Base-by-base conservation (phyloP, 2,329 filamentous ascomycete species). In the Aspergillus sp. region DNA sequence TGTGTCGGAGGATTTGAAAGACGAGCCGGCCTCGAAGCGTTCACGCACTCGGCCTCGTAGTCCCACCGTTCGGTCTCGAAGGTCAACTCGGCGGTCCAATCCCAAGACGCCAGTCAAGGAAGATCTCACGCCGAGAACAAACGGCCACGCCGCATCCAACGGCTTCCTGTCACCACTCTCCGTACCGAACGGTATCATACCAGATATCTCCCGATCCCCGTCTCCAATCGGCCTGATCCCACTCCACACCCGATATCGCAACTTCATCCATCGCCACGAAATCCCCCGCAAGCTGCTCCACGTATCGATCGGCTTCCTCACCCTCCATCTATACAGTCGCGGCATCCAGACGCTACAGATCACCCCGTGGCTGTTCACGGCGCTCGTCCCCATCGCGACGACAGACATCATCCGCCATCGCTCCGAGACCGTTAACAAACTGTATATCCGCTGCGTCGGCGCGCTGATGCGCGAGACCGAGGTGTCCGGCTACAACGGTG, bases 401-500 rank as follows among this genome's bases (percentile, higher is more conserved):
- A 84, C 85, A 33, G 94, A 99, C 71, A 79, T 91, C 62, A 75
- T 96, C 45, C 89, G 94, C 48, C 92, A 96, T 73, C 84, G 85
- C 61, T 94, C 85, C 63, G 83, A 88, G 54, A 81, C 85, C 1
- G 82, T 99, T 65, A 99, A 99, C 71, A 82, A 86, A 35, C 69
- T 96, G 51, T 99, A 97, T 72, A 93, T 97, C 63, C 84, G 82
- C 51, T 81, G 83, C 35, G 76, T 97, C 13, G 94, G 94, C 44
- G 90, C 92, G 0, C 79, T 99, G 62, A 99, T 99, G 94, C 89
- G 94, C 50, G 94, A 99, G 76, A 94, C 88, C 59, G 94, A 99
- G 74, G 95, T 93, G 61, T 81, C 86, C 45, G 90, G 91, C 47
- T 99, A 90, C 80, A 99, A 99, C 69, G 94, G 94, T 48, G 93